Base-by-base conservation (phyloP, 2,329 filamentous ascomycete genomes). In the Trichoderma harzianum region DNA sequence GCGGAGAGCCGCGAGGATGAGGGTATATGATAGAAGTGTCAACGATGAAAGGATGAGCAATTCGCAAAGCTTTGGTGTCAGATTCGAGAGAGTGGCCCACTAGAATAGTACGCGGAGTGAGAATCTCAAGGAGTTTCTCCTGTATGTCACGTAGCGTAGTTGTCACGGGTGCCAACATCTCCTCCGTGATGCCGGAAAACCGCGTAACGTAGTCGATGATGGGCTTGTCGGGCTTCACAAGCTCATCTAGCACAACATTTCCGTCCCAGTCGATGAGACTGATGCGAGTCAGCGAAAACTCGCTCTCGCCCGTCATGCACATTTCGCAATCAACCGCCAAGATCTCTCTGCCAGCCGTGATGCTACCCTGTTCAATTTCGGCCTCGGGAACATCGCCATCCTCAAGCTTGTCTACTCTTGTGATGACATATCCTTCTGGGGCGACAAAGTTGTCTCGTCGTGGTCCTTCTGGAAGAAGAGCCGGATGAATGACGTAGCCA, bases 251-350 rank as follows among this genome's bases (percentile, higher is more conserved):
- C 18, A 97, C 86, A 11, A 93, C 88, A 39, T 90, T 88, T 63
- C 95, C 95, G 76, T 94, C 89, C 95, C 96, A 99, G 73, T 90
- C 85, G 8, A 99, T 85, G 51, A 98, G 81, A 79, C 94, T 98
- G 79, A 98, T 92, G 71, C 96, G 90, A 2, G 96, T 97, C 57
- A 99, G 89, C 43, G 95, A 93, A 74, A 92, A 93, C 75, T 93
- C 89, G 62, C 90, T 90, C 73, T 92, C 90, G 72, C 91, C 92
- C 3, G 94, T 97, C 83, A 94, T 91, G 80, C 95, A 97, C 96
- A 99, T 99, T 82, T 99, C 96, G 82, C 96, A 99, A 80, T 99
- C 96, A 69, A 99, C 85, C 1, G 94, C 92, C 63, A 97, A 84
- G 12, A 98, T 84, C 47, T 91, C 88, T 74, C 94, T 89, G 43